Conservation (phyloP, 2,329 filamentous ascomycete genomes). For the Neonectria sp. region DNA sequence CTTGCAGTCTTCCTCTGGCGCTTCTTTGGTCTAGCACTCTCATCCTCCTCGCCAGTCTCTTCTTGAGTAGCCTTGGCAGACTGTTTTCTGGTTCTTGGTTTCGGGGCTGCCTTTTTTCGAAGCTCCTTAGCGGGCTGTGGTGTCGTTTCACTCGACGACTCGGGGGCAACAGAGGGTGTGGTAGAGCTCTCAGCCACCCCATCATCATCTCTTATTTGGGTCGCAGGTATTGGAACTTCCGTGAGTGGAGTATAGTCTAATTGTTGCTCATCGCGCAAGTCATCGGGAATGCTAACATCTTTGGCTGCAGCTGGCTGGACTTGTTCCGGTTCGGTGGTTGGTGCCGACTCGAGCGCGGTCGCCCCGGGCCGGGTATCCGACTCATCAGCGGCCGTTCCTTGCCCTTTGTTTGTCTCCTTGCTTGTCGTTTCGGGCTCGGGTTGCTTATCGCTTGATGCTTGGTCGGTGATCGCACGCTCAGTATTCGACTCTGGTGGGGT, state of each 20-base stretch:
- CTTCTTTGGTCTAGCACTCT: slow-evolving; percentile 49
- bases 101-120: slow-evolving; percentile 31
- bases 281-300: neutral
- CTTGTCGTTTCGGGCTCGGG: neutral
- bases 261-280: slow-evolving; percentile 5
- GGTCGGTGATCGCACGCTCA: slow-evolving; percentile 35
- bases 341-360: slow-evolving; percentile 16
- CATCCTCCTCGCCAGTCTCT: slow-evolving; percentile 36
- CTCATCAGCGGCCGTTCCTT: slow-evolving; percentile 1
- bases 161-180: slow-evolving; percentile 27
- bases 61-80: slow-evolving; percentile 29
- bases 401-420: neutral
- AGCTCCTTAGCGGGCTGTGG: slow-evolving; percentile 26
- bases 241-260: neutral
- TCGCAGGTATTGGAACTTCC: slow-evolving; percentile 27
- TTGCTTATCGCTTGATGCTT: slow-evolving; percentile 7
- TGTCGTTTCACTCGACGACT: slow-evolving; percentile 27
- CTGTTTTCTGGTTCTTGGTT: slow-evolving; percentile 40
- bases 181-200: slow-evolving; percentile 34
- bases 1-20: slow-evolving; percentile 51
- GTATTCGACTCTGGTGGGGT: slow-evolving; percentile 43
- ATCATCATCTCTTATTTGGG: slow-evolving; percentile 33
- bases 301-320: slow-evolving; percentile 9
- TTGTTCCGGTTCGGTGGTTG: slow-evolving; percentile 27
- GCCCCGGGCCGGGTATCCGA: slow-evolving; percentile 13